Conservation (phyloP, 495 filamentous ascomycete genomes). For the Penicillium riverlandense region DNA sequence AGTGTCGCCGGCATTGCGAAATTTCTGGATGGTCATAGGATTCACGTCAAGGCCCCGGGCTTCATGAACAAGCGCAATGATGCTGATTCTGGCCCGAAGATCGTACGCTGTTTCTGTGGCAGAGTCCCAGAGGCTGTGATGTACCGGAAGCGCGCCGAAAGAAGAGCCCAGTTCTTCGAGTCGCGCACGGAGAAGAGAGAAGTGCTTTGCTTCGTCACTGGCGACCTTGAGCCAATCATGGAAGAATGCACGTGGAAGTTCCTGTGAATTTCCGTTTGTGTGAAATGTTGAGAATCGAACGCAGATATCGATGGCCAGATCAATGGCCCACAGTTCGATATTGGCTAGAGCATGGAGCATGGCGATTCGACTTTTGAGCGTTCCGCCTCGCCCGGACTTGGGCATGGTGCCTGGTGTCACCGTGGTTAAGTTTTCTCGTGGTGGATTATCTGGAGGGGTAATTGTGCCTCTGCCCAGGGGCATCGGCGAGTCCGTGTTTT, state of each 20-base stretch:
- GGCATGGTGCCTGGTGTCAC: constrained; percentile 39
- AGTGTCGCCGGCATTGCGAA: constrained; percentile 35
- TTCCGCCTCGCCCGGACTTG: constrained; percentile 35
- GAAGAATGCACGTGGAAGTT: constrained; percentile 43
- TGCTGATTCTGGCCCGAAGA: constrained; percentile 43
- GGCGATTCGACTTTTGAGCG: constrained; percentile 39
- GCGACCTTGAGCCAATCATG: constrained; percentile 50
- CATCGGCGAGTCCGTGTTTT: constrained; percentile 36
- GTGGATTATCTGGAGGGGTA: constrained; percentile 35
- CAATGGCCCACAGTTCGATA: constrained; percentile 49
- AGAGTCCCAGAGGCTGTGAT: constrained; percentile 45
- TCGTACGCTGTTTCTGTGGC: constrained; percentile 40
- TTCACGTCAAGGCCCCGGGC: constrained; percentile 47
- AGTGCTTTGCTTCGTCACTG: constrained; percentile 48
- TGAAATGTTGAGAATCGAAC: constrained; percentile 45
- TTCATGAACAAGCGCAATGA: constrained; percentile 47
- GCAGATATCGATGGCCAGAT: constrained; percentile 48
- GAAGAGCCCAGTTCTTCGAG: constrained; percentile 43
- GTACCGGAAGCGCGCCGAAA: constrained; percentile 44
- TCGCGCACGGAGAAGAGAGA: constrained; percentile 41
- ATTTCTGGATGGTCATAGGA: constrained; percentile 48
- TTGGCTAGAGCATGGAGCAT: constrained; percentile 49
- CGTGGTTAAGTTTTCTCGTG: constrained; percentile 34
- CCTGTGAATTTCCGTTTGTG: constrained; percentile 19
- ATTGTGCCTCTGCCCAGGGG: constrained; percentile 33